Percentiles rank a stretch among this genome's conserved stretches.
Evolutionary conservation across 345 rosid genomes (phyloP).

Genomic region (Aethionema arabicum): DNA sequence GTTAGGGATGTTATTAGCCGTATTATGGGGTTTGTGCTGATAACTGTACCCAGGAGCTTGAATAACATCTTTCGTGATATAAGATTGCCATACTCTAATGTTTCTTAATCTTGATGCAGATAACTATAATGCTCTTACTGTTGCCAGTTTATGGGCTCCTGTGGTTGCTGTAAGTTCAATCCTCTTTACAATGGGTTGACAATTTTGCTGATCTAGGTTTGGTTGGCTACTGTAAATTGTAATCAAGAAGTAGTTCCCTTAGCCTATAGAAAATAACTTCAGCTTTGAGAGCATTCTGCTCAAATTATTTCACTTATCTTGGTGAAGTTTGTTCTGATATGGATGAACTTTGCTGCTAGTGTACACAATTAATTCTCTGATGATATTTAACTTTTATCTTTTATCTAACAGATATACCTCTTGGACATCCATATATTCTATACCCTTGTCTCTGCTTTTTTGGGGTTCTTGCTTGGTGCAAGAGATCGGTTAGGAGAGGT

Average conservation of each 20-base stretch:
- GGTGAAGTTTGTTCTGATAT: slow-evolving; percentile 25
- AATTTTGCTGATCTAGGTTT: slow-evolving; percentile 13
- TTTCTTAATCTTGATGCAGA: slow-evolving; percentile 59
- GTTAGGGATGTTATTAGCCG: slow-evolving; percentile 13
- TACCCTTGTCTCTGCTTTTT: slow-evolving; percentile 76
- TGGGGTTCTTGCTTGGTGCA: slow-evolving; percentile 97
- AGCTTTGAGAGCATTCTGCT: slow-evolving; percentile 6
- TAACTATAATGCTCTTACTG: slow-evolving; percentile 84
- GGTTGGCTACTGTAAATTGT: slow-evolving; percentile 17
- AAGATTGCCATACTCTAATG: slow-evolving; percentile 20
- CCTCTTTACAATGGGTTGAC: slow-evolving; percentile 25
- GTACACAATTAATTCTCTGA: slow-evolving; percentile 14
- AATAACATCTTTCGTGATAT: background rate
- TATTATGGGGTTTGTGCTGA: slow-evolving; percentile 18
- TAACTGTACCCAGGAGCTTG: slow-evolving; percentile 8
- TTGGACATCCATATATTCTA: slow-evolving; percentile 80
- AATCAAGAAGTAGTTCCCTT: slow-evolving; percentile 20
- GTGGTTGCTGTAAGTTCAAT: slow-evolving; percentile 77
- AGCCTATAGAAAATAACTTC: slow-evolving; percentile 15
- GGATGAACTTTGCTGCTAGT: slow-evolving; percentile 13
- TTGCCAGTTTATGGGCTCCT: slow-evolving; percentile 91
- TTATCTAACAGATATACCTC: slow-evolving; percentile 72
- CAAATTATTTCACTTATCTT: slow-evolving; percentile 18
- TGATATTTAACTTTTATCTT: slow-evolving; percentile 24
- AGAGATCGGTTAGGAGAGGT: slow-evolving; percentile 99